These are phyloP conservation scores for Ogataea nitratoaversa DNA, from an alignment of 805 yeast genomes.

Conservation along the genomic window DNA sequence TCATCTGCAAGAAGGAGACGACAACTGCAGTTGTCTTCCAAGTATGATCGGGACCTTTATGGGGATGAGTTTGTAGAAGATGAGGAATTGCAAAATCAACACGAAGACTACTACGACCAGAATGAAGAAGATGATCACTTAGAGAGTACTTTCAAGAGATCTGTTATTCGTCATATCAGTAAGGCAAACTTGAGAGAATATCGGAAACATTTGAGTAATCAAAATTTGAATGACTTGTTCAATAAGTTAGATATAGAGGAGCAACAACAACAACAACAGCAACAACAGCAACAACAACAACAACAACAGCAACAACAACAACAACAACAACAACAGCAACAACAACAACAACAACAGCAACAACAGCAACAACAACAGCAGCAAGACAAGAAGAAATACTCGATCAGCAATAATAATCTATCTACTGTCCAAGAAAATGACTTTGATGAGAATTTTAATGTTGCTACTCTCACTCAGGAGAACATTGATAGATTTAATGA, in stretches of 20 bases:
- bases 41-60: too few relatives aligned
- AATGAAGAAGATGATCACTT: background rate
- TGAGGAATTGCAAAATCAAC: background rate
- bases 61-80: background rate
- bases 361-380: background rate
- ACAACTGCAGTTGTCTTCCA: background rate
- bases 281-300: background rate
- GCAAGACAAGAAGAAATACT: background rate
- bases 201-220: constrained; percentile 10
- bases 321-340: background rate
- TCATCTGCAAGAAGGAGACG: background rate
- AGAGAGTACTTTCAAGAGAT: constrained; percentile 11
- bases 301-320: background rate
- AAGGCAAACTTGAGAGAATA: constrained; percentile 6
- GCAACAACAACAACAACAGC: background rate
- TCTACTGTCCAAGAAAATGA: constrained; percentile 25
- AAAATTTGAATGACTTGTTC: constrained; percentile 14
- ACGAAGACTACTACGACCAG: background rate
- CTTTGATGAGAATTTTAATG: constrained; percentile 4
- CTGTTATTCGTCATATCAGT: constrained; percentile 17
- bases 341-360: background rate
- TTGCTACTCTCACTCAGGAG: constrained; percentile 22
- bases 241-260: constrained; percentile 4
- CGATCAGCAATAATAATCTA: constrained; percentile 6
- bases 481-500: constrained; percentile 18